These are phyloP conservation scores for Gossypium gossypioides DNA, from an alignment of 441 rosid genomes.

Conservation along the genomic window DNA sequence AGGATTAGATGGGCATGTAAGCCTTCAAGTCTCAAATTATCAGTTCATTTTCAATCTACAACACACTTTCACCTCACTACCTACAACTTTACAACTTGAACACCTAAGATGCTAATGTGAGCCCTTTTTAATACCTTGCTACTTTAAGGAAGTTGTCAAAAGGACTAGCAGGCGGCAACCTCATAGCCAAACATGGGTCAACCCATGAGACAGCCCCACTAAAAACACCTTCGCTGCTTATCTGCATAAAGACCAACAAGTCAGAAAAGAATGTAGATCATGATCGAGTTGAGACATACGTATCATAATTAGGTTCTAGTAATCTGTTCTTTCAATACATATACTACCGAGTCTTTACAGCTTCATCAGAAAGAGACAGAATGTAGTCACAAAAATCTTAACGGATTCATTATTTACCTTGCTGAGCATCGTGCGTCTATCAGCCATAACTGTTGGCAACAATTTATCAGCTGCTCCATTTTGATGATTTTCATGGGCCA, in stretches of 20 bases:
- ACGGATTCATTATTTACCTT: slow-evolving; percentile 26
- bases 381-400: not conserved
- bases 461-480: slow-evolving; percentile 19
- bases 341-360: not conserved
- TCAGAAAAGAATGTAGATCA: not conserved
- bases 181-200: slow-evolving; percentile 53
- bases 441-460: slow-evolving; percentile 23
- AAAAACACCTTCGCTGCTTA: slow-evolving; percentile 6
- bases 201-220: slow-evolving; percentile 20
- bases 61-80: not conserved
- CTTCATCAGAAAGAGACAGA: not conserved
- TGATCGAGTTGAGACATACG: not conserved
- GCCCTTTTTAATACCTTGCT: slow-evolving; percentile 50
- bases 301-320: not conserved
- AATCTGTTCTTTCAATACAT: not conserved
- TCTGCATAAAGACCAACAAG: slow-evolving; percentile 13
- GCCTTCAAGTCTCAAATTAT: not conserved
- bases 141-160: slow-evolving; percentile 91
- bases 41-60: not conserved
- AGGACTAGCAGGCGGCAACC: slow-evolving; percentile 91
- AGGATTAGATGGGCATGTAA: not conserved
- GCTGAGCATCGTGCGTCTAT: slow-evolving; percentile 21
- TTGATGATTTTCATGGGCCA: slow-evolving; percentile 53
- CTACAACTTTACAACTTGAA: slow-evolving; percentile 19
- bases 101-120: not conserved